A percentile compares a stretch with the other conserved stretches of the same genome.
These are phyloP conservation scores for Colletotrichum theobromicola DNA, from an alignment of 2,329 filamentous ascomycete species.

Conservation along the genomic window DNA sequence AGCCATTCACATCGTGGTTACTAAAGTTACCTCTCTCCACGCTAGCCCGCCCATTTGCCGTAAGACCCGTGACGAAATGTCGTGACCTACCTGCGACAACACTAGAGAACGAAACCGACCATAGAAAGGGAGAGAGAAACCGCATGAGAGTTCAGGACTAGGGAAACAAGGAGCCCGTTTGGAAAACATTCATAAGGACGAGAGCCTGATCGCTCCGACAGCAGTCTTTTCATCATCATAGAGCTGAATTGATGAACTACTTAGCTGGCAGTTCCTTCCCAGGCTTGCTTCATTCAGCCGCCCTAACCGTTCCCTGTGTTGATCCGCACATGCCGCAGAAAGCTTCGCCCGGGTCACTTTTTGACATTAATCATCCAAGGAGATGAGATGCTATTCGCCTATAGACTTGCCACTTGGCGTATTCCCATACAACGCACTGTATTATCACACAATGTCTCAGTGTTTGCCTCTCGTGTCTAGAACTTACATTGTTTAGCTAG, in stretches of 20 bases:
- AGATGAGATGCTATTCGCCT: no score
- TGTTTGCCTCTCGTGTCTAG: no score
- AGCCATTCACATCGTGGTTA: neutral
- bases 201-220: neutral
- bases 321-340: no score
- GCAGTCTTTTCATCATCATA: neutral
- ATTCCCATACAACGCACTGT: no score
- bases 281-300: no score
- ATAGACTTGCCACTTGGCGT: no score
- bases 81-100: neutral
- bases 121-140: neutral
- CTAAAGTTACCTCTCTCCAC: neutral
- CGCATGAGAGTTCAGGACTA: neutral
- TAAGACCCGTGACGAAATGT: no score
- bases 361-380: no score
- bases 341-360: no score
- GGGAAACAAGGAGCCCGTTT: rapidly evolving
- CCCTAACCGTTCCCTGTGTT: no score
- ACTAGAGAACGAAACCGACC: rapidly evolving
- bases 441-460: no score
- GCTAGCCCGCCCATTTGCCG: neutral
- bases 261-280: neutral
- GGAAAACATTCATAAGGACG: rapidly evolving
- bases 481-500: no score
- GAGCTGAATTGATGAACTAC: neutral